phyloP scores from a whole-genome alignment of 2,329 filamentous ascomycete species.

The Beauveria medogensis region DNA sequence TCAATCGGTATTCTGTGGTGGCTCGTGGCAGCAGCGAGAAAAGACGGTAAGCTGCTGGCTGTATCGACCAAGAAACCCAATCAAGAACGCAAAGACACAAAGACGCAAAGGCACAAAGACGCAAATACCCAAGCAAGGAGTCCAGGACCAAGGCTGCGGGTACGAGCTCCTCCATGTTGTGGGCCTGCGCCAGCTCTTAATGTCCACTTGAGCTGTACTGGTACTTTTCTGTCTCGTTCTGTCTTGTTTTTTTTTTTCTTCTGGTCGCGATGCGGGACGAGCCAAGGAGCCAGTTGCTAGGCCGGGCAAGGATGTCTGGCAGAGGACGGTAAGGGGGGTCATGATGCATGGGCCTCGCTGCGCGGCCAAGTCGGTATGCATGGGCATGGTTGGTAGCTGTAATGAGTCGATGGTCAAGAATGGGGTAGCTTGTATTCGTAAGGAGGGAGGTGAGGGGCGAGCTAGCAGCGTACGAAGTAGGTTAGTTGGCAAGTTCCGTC shows the following conservation, averaged over 20 bases:
- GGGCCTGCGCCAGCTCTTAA: not conserved
- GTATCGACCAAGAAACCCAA: not conserved
- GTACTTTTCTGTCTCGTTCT: not conserved
- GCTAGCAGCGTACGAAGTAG: not conserved
- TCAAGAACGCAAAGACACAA: not conserved
- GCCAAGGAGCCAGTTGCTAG: not conserved
- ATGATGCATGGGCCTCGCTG: conserved; percentile 6
- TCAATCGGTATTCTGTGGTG: not conserved
- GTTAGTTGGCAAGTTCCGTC: not conserved
- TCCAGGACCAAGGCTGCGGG: conserved; percentile 5
- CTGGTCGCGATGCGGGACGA: not conserved
- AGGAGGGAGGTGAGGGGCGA: conserved; percentile 6
- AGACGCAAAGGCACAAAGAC: not conserved
- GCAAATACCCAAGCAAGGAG: not conserved
- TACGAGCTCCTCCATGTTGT: conserved; percentile 6
- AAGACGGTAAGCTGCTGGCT: conserved; percentile 9
- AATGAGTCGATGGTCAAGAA: conserved; percentile 4
- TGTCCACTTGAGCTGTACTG: conserved; percentile 1
- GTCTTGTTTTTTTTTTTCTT: conserved; percentile 5
- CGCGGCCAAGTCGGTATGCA: conserved; percentile 1
- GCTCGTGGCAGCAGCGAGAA: conserved; percentile 5
- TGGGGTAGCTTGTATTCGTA: not conserved
- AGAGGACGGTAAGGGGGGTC: not conserved
- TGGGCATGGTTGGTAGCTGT: not conserved
- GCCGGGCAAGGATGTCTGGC: conserved; percentile 1